Evolutionary conservation across 2,329 filamentous ascomycete genomes (phyloP).

Genomic region (Ophiosphaerella herpotricha): DNA sequence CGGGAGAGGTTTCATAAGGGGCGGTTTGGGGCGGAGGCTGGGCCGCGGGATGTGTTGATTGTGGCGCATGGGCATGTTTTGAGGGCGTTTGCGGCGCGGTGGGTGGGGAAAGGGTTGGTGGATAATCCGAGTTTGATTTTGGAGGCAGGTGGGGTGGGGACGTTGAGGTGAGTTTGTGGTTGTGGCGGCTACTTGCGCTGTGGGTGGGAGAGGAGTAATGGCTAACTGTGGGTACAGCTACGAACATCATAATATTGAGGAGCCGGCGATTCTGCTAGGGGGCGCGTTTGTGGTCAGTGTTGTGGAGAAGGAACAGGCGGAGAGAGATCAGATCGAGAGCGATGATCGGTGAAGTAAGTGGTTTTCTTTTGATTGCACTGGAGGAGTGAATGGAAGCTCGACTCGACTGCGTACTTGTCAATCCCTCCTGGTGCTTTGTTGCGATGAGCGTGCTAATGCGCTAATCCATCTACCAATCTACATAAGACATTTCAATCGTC

Average conservation of each 20-base stretch:
- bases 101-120: conserved; percentile 73
- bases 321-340: conserved; percentile 10
- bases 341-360: no score
- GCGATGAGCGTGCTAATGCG: no score
- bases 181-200: not conserved
- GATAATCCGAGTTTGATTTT: conserved; percentile 79
- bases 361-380: no score
- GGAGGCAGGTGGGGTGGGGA: conserved; percentile 65
- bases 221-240: conserved; percentile 40
- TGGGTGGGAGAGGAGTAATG: not conserved
- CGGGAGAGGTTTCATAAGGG: conserved; percentile 54
- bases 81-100: conserved; percentile 84
- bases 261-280: conserved; percentile 57
- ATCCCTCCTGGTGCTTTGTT: no score
- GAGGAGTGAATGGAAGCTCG: no score
- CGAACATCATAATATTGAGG: conserved; percentile 55
- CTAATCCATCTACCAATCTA: no score
- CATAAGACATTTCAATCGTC: no score
- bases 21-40: conserved; percentile 61
- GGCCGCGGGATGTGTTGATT: conserved; percentile 70
- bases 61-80: conserved; percentile 92
- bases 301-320: conserved; percentile 47
- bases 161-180: conserved; percentile 45
- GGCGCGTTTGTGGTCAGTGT: conserved; percentile 58
- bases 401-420: no score